Conservation (phyloP, 2,329 filamentous ascomycete genomes). For the Dothideomycetes sp. region DNA sequence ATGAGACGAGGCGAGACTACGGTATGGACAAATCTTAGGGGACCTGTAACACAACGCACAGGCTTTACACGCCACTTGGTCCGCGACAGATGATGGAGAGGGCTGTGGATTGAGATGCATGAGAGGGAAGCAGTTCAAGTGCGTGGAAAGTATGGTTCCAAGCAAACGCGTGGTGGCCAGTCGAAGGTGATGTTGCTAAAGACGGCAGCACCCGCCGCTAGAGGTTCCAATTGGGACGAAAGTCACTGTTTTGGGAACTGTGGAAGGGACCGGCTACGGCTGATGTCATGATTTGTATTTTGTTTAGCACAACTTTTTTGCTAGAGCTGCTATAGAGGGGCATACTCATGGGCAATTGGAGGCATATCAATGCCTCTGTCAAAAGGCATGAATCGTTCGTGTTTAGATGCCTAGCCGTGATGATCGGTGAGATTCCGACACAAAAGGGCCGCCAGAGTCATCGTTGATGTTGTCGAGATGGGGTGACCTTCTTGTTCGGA, state of each 20-base stretch:
- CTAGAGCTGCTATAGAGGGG: neutral
- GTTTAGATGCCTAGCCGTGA: neutral
- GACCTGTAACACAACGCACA: too few species aligned
- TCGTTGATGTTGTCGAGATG: constrained; percentile 3
- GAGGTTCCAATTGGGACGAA: too few species aligned
- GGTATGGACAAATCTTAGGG: too few species aligned
- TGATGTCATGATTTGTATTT: too few species aligned
- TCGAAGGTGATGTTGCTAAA: neutral
- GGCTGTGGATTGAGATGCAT: too few species aligned
- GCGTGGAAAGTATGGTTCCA: too few species aligned
- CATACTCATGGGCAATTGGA: neutral
- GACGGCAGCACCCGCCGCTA: constrained; percentile 5
- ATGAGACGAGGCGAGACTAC: too few species aligned
- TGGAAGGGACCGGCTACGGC: neutral
- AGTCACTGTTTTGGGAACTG: neutral
- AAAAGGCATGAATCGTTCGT: neutral
- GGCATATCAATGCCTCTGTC: neutral
- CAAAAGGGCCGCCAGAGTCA: constrained; percentile 2
- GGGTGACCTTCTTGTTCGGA: constrained; percentile 7
- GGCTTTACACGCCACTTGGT: too few species aligned
- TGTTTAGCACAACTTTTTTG: neutral
- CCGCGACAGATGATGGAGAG: too few species aligned
- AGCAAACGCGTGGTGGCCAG: constrained; percentile 2
- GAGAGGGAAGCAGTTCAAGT: too few species aligned
- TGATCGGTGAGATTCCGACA: neutral